phyloP scores from a whole-genome alignment of 1,284 basidiomycete species.

The Somion occarium region DNA sequence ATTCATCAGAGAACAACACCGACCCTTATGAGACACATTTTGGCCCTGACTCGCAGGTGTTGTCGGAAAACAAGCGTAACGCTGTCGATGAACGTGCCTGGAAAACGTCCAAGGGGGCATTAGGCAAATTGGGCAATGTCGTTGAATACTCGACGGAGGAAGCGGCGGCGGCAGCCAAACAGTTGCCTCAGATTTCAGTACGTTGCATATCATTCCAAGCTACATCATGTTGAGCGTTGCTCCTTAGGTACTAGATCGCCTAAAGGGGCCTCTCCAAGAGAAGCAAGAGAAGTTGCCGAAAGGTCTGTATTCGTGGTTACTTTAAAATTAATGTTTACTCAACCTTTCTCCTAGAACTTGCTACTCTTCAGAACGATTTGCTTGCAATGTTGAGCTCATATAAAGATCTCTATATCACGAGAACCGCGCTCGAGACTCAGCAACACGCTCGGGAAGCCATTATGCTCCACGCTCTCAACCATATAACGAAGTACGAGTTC shows the following conservation, averaged over 20 bases:
- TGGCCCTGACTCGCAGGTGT: constrained; percentile 42
- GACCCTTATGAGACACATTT: constrained; percentile 65
- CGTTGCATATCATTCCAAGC: not conserved
- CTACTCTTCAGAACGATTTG: constrained; percentile 58
- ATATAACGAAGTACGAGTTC: constrained; percentile 71
- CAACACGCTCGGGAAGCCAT: constrained; percentile 59
- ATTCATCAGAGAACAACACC: constrained; percentile 19
- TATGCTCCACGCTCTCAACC: constrained; percentile 77
- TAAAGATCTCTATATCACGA: constrained; percentile 72
- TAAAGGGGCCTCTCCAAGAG: constrained; percentile 50
- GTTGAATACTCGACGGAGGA: constrained; percentile 46
- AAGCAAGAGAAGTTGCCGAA: constrained; percentile 47
- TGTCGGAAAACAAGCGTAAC: constrained; percentile 43
- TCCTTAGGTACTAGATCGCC: constrained; percentile 54
- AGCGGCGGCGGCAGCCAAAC: constrained; percentile 21
- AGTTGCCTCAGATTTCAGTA: constrained; percentile 10
- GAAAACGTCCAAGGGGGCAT: constrained; percentile 39
- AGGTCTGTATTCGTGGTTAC: constrained; percentile 45
- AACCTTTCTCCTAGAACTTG: constrained; percentile 38
- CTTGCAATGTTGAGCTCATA: constrained; percentile 62
- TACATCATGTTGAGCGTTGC: constrained; percentile 10
- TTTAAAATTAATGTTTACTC: too few relatives aligned
- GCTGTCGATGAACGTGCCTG: constrained; percentile 48
- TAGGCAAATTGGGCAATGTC: constrained; percentile 47
- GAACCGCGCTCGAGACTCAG: constrained; percentile 50